Percentiles rank a stretch among this genome's conserved stretches.
Conservation (phyloP, 495 filamentous ascomycete species). For the Penicillium fimorum region DNA sequence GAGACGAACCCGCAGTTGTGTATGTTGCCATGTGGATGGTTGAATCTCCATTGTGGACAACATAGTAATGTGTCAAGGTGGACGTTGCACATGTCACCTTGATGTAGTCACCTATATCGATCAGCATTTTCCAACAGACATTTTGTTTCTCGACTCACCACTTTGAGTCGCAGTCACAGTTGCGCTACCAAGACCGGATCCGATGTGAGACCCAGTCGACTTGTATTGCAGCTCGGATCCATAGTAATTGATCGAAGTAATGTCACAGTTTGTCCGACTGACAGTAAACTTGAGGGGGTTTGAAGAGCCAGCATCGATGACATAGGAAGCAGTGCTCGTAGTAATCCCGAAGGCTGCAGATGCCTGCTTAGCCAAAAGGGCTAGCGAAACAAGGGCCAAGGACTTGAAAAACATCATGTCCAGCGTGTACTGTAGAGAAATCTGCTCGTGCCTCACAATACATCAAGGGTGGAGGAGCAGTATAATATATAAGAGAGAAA, state of each 20-base stretch:
- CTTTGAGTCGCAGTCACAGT: constrained; percentile 51
- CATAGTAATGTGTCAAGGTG: constrained; percentile 62
- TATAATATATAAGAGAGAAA: neutral
- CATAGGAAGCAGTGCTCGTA: constrained; percentile 32
- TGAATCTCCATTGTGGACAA: constrained; percentile 57
- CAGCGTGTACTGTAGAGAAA: neutral
- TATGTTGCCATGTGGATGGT: constrained; percentile 64
- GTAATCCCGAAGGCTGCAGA: constrained; percentile 37
- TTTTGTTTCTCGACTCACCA: constrained; percentile 31
- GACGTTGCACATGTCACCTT: constrained; percentile 61
- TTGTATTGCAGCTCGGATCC: constrained; percentile 57
- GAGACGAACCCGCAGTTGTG: constrained; percentile 45
- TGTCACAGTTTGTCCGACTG: constrained; percentile 56
- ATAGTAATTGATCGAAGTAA: constrained; percentile 60
- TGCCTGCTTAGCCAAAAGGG: constrained; percentile 24
- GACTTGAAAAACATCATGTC: constrained; percentile 23
- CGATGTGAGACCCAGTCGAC: constrained; percentile 53
- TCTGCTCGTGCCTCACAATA: neutral
- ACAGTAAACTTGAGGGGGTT: constrained; percentile 59
- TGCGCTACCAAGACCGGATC: constrained; percentile 59
- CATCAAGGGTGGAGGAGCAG: neutral
- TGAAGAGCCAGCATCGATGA: constrained; percentile 53
- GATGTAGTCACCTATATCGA: constrained; percentile 48
- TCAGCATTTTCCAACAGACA: constrained; percentile 18
- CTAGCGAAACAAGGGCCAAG: constrained; percentile 20